Conservation (phyloP, 1,284 basidiomycete genomes). For the Cystobasidium slooffiae region DNA sequence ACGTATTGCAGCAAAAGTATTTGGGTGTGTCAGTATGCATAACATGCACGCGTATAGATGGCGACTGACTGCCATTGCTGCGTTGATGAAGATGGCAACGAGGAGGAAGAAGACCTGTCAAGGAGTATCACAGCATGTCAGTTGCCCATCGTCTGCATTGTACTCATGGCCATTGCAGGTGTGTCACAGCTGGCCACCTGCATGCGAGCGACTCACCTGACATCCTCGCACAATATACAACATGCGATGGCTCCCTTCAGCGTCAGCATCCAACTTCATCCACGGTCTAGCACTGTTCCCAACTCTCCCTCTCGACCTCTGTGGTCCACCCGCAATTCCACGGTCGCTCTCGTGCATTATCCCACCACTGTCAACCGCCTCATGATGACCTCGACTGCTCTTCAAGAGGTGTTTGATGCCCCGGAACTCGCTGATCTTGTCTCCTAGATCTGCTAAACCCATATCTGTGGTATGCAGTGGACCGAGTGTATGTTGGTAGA, state of each 20-base stretch:
- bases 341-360: neutral
- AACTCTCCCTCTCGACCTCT: slow-evolving; percentile 11
- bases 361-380: neutral
- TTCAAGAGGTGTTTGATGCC: slow-evolving; percentile 26
- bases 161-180: neutral
- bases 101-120: slow-evolving; percentile 42
- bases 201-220: slow-evolving; percentile 26
- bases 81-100: slow-evolving; percentile 44
- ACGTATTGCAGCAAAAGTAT: neutral
- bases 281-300: slow-evolving; percentile 5
- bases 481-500: neutral
- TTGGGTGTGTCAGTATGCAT: neutral
- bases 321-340: slow-evolving; percentile 14
- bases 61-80: slow-evolving; percentile 29
- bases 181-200: neutral
- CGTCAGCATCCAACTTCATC: slow-evolving; percentile 30
- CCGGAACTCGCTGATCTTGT: slow-evolving; percentile 26
- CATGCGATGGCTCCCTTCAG: neutral
- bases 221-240: slow-evolving; percentile 25
- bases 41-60: neutral
- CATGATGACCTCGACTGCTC: slow-evolving; percentile 10
- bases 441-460: slow-evolving; percentile 13
- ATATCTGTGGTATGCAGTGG: neutral
- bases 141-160: neutral
- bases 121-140: neutral